phyloP scores from a whole-genome alignment of 2,329 filamentous ascomycete species.

The Penicillium sp. region DNA sequence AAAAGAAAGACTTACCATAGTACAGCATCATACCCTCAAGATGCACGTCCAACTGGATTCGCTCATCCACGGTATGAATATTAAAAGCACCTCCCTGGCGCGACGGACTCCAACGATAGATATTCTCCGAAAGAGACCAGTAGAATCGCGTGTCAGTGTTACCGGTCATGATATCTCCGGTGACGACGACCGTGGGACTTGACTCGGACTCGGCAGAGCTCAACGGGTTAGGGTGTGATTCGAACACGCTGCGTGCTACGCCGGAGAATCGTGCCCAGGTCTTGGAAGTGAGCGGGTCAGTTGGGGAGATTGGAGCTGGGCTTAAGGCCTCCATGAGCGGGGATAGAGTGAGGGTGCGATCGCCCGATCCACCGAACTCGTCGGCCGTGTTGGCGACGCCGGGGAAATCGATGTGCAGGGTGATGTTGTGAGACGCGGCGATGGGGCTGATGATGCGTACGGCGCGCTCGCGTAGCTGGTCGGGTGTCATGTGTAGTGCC shows the following conservation, averaged over 20 bases:
- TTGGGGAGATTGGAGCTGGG: slow-evolving; percentile 45
- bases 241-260: slow-evolving; percentile 49
- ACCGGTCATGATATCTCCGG: slow-evolving; percentile 57
- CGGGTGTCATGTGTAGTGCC: slow-evolving; percentile 59
- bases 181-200: slow-evolving; percentile 46
- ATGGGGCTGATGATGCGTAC: slow-evolving; percentile 55
- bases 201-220: slow-evolving; percentile 29
- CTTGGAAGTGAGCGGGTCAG: slow-evolving; percentile 37
- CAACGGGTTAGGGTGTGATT: slow-evolving; percentile 39
- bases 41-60: slow-evolving; percentile 51
- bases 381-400: slow-evolving; percentile 19
- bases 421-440: slow-evolving; percentile 56
- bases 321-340: slow-evolving; percentile 37
- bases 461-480: slow-evolving; percentile 55
- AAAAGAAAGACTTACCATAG: slow-evolving; percentile 37
- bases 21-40: slow-evolving; percentile 52
- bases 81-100: slow-evolving; percentile 53
- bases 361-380: slow-evolving; percentile 16
- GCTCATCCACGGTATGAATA: slow-evolving; percentile 60
- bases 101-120: slow-evolving; percentile 59
- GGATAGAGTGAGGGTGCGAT: slow-evolving; percentile 41
- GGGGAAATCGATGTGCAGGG: slow-evolving; percentile 54
- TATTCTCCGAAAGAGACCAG: slow-evolving; percentile 59
- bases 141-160: slow-evolving; percentile 62
- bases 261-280: slow-evolving; percentile 48